These are phyloP conservation scores for Penicillium verhagenii DNA, from an alignment of 495 filamentous ascomycete species.

Conservation along the genomic window DNA sequence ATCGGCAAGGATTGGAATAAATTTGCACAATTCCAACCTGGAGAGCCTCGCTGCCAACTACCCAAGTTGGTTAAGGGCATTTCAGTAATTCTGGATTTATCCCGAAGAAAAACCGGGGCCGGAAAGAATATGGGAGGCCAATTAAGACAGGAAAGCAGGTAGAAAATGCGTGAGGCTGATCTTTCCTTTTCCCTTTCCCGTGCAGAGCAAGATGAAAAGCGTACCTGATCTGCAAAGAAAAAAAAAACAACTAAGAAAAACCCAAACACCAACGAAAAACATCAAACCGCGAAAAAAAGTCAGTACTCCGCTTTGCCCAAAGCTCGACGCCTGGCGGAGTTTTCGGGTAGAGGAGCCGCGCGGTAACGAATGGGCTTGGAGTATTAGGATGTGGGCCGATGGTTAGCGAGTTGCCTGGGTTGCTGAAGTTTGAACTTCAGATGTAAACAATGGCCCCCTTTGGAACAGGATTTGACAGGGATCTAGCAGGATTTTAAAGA, in stretches of 20 bases:
- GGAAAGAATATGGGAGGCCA: background rate
- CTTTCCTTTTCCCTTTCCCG: too few relatives aligned
- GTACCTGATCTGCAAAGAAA: background rate
- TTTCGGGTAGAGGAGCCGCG: conserved; percentile 25
- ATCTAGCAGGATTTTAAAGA: too few relatives aligned
- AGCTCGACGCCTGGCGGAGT: conserved; percentile 12
- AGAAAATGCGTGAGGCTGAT: too few relatives aligned
- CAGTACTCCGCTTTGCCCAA: conserved; percentile 24
- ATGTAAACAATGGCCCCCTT: background rate
- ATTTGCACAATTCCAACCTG: too few relatives aligned
- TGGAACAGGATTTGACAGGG: too few relatives aligned
- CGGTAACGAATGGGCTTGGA: conserved; percentile 20
- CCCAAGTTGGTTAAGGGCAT: background rate
- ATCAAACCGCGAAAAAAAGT: too few relatives aligned
- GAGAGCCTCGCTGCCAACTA: background rate
- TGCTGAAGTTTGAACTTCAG: conserved; percentile 6
- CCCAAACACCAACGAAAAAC: conserved; percentile 3
- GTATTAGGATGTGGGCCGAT: background rate
- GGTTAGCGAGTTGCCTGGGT: background rate
- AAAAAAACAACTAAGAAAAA: background rate
- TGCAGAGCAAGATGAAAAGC: too few relatives aligned
- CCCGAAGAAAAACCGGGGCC: background rate
- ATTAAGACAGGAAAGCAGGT: too few relatives aligned
- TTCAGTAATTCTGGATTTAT: background rate
- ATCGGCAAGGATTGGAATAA: too few relatives aligned